phyloP scores from a whole-genome alignment of 495 filamentous ascomycete genomes.

The Acidiella bohemica region DNA sequence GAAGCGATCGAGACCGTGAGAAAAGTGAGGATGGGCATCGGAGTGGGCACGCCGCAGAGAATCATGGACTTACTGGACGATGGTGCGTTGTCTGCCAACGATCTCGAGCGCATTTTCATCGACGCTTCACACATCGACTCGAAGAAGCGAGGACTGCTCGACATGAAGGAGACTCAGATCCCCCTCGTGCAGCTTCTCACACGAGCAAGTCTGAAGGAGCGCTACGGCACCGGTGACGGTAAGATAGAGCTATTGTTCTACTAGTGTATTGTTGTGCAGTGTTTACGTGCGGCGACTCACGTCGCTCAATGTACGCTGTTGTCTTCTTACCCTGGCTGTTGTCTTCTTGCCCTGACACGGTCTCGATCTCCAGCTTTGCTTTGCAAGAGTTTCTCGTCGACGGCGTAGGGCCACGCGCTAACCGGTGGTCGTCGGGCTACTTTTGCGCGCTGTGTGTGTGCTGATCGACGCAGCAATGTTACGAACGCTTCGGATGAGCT shows the following conservation, averaged over 20 bases:
- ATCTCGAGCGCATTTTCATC: slow-evolving; percentile 66
- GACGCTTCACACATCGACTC: slow-evolving; percentile 83
- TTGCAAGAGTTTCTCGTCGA: too few relatives aligned
- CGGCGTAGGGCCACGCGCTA: too few relatives aligned
- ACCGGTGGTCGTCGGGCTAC: too few relatives aligned
- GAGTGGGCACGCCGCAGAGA: slow-evolving; percentile 75
- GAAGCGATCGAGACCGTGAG: slow-evolving; percentile 67
- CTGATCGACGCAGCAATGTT: too few relatives aligned
- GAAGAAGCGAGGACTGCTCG: slow-evolving; percentile 82
- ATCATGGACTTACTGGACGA: slow-evolving; percentile 68
- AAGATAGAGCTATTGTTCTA: slow-evolving; percentile 49
- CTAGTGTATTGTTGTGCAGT: too few relatives aligned
- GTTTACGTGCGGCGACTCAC: too few relatives aligned
- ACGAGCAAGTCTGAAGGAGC: slow-evolving; percentile 51
- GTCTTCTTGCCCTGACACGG: too few relatives aligned
- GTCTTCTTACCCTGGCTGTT: too few relatives aligned
- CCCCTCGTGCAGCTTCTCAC: slow-evolving; percentile 59
- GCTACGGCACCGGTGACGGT: slow-evolving; percentile 41
- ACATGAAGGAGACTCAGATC: slow-evolving; percentile 79
- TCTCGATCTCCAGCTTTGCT: too few relatives aligned
- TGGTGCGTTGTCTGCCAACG: slow-evolving; percentile 52
- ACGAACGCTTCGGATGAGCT: too few relatives aligned
- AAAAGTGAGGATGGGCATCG: slow-evolving; percentile 61
- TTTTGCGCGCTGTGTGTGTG: too few relatives aligned
- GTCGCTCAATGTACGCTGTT: too few relatives aligned